phyloP scores from a whole-genome alignment of 768 basidiomycete species.

The Pulveroboletus sp. region DNA sequence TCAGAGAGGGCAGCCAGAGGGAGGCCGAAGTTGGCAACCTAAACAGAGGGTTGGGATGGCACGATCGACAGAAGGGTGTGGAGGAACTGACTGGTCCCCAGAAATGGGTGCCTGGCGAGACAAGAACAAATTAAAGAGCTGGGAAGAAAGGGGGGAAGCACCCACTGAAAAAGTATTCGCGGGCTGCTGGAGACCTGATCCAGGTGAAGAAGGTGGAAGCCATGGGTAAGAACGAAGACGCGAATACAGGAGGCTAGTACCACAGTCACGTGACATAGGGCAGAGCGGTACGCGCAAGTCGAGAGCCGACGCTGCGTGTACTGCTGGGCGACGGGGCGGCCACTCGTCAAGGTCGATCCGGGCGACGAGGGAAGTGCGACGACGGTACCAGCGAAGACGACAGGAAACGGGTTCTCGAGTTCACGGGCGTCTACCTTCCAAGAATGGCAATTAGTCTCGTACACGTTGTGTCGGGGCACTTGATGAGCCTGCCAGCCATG shows the following conservation, averaged over 20 bases:
- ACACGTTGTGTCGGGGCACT: constrained; percentile 24
- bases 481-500: constrained; percentile 17
- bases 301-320: background rate
- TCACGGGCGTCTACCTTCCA: constrained; percentile 14
- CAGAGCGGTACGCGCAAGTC: too few relatives aligned
- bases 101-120: constrained; percentile 80
- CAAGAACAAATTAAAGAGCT: constrained; percentile 16
- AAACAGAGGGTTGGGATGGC: constrained; percentile 8
- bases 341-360: background rate
- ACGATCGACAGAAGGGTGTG: constrained; percentile 1
- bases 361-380: background rate
- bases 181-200: constrained; percentile 86
- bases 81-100: constrained; percentile 84
- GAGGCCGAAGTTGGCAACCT: constrained; percentile 99
- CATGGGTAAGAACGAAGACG: constrained; percentile 40
- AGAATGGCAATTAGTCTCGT: constrained; percentile 29
- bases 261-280: constrained; percentile 11
- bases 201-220: constrained; percentile 83
- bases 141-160: background rate
- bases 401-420: background rate
- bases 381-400: background rate
- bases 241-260: background rate
- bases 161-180: constrained; percentile 95
- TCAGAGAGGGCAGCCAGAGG: constrained; percentile 92
- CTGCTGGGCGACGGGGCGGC: background rate